A percentile compares a stretch with the other conserved stretches of the same genome.
These are phyloP conservation scores for Dinochytrium kinnereticum DNA, from an alignment of 371 early-diverging fungal species.

Conservation along the genomic window DNA sequence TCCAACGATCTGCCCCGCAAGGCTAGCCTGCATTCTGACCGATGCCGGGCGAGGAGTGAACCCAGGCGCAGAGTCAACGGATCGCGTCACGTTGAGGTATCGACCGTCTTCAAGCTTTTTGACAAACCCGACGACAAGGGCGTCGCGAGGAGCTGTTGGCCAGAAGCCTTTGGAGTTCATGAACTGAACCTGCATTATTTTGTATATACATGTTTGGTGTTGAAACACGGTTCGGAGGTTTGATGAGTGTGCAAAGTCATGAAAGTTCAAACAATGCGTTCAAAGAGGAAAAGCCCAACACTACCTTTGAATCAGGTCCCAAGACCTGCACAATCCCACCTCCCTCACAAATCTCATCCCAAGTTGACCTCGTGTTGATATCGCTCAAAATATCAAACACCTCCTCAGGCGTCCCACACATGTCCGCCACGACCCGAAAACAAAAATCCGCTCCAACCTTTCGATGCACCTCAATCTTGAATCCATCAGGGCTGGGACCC, in stretches of 20 bases:
- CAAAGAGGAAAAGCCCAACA: too few species aligned
- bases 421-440: conserved; percentile 47
- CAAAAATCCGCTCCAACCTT: conserved; percentile 34
- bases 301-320: conserved; percentile 19
- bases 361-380: conserved; percentile 30
- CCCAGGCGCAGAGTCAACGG: conserved; percentile 40
- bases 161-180: conserved; percentile 50
- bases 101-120: conserved; percentile 31
- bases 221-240: too few species aligned
- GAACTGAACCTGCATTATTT: conserved; percentile 31
- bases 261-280: too few species aligned
- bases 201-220: too few species aligned
- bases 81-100: conserved; percentile 48
- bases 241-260: too few species aligned
- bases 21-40: conserved; percentile 48
- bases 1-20: conserved; percentile 50
- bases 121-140: conserved; percentile 43
- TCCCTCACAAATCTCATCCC: conserved; percentile 49
- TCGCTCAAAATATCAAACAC: conserved; percentile 50
- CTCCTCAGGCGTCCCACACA: conserved; percentile 50
- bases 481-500: conserved; percentile 22
- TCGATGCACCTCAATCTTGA: conserved; percentile 40
- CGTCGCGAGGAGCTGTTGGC: conserved; percentile 51
- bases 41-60: conserved; percentile 23
- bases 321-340: conserved; percentile 43